Evolutionary conservation across 306 rosid species (phyloP), one percentile per base, ranked within the genome.

Genomic region (Cucurbita moschata): DNA sequence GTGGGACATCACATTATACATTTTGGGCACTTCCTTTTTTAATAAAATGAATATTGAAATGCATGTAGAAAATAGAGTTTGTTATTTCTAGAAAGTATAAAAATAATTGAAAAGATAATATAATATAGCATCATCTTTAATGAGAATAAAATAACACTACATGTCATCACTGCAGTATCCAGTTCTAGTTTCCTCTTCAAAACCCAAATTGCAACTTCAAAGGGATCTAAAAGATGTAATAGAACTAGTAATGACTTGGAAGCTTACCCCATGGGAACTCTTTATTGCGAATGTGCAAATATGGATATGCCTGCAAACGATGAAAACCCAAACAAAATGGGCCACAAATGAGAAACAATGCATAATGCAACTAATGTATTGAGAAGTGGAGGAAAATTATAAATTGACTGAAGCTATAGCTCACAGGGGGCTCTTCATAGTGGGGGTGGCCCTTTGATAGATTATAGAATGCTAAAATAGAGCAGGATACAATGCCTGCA

Each of bases 191-290:
- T 9, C 47, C 43, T 68, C 30, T 44, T 60, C 52, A 40, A 4
- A 74, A 23, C 16, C 50, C 54, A 55, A 64, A 54, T 39, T 7
- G 61, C 46, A 35, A 51, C 8, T 30, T 26, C 64, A 7, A 73
- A 42, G 53, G 9, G 51, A 5, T 10, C 9, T 14, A 6, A 5
- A 61, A 77, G 55, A 70, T 13, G 65, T 35, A 4, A 37, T 6
- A 49, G 13, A 40, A 18, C 8, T 68, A 10, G 10, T 58, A 47
- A 50, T 70, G 53, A 10, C 15, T 35, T 10, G 58, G 70, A 66
- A 71, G 72, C 85, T 70, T 91, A 95, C 99, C 99, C 99, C 99
- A 95, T 21, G 97, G 99, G 79, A 95, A 95, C 83, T 95, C 99
- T 88, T 95, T 95, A 63, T 89, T 95, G 89, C 99, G 99, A 77